These are phyloP conservation scores for Phialocephala subalpina DNA, from an alignment of 2,329 filamentous ascomycete genomes.

Conservation along the genomic window DNA sequence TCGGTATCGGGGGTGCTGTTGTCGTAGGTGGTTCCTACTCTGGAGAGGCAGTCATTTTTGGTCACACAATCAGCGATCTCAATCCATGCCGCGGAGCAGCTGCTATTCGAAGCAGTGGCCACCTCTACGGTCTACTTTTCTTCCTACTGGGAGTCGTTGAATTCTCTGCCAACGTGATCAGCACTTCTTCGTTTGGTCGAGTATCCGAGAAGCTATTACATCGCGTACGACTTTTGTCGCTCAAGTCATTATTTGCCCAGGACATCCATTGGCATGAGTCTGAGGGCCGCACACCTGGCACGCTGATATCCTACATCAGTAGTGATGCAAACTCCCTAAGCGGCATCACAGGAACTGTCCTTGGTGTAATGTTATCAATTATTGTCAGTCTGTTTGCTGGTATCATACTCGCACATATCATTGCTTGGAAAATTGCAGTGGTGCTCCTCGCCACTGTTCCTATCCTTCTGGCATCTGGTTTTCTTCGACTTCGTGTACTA, in stretches of 20 bases:
- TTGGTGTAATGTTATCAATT: conserved; percentile 74
- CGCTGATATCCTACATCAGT: conserved; percentile 73
- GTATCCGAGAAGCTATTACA: conserved; percentile 72
- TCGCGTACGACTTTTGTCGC: conserved; percentile 57
- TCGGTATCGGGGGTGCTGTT: not conserved
- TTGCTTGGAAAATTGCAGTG: conserved; percentile 79
- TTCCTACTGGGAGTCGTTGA: conserved; percentile 63
- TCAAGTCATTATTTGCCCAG: conserved; percentile 71
- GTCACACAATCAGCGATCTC: conserved; percentile 57
- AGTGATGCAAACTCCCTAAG: conserved; percentile 72
- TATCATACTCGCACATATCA: conserved; percentile 72
- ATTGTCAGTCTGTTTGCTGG: conserved; percentile 72
- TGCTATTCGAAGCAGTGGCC: conserved; percentile 40
- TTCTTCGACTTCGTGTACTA: conserved; percentile 65
- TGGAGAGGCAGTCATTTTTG: conserved; percentile 63
- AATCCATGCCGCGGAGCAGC: conserved; percentile 52
- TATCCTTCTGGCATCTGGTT: conserved; percentile 65
- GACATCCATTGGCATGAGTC: conserved; percentile 77
- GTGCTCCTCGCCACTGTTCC: conserved; percentile 52
- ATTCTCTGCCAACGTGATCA: conserved; percentile 68
- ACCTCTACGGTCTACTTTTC: conserved; percentile 50
- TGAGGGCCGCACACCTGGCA: conserved; percentile 65
- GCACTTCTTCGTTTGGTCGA: conserved; percentile 59
- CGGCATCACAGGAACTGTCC: conserved; percentile 73
- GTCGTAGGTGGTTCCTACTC: conserved; percentile 61